Evolutionary conservation across 2,329 filamentous ascomycete genomes (phyloP).

Genomic region (Calonectria hawksworthii): DNA sequence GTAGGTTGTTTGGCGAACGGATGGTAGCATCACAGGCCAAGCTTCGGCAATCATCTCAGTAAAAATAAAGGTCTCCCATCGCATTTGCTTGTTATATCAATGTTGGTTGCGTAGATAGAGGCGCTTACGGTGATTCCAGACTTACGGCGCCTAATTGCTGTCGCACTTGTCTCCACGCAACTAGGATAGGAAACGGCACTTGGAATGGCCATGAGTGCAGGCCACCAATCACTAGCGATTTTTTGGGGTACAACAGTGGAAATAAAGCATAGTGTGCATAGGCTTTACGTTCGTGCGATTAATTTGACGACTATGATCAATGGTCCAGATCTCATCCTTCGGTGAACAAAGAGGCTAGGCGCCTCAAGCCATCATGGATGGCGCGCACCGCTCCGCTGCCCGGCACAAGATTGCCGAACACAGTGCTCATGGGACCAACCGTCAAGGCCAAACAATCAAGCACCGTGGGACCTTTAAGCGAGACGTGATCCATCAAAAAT

Average conservation of each 20-base stretch:
- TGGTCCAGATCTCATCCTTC: not conserved
- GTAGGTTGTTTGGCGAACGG: not conserved
- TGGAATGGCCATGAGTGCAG: not conserved
- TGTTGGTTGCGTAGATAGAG: not conserved
- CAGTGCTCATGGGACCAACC: not conserved
- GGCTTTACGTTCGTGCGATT: not conserved
- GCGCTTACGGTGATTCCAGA: not conserved
- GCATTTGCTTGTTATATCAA: too few species aligned
- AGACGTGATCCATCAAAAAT: constrained; percentile 3
- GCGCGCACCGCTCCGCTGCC: constrained; percentile 7
- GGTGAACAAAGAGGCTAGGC: constrained; percentile 29
- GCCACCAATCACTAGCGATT: not conserved
- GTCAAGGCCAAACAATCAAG: constrained; percentile 7
- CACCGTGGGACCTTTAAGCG: constrained; percentile 9
- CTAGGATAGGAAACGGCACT: not conserved
- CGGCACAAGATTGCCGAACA: constrained; percentile 30
- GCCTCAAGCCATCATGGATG: constrained; percentile 20
- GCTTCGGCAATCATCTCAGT: not conserved
- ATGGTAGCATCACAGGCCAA: not conserved
- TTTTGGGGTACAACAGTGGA: too few species aligned
- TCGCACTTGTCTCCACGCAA: not conserved
- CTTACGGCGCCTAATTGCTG: not conserved
- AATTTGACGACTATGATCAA: not conserved
- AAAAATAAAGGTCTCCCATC: too few species aligned
- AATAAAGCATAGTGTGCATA: too few species aligned